These are phyloP conservation scores for Oropetium thomaeum DNA, from an alignment of 176 grass and related monocot species.

Conservation along the genomic window DNA sequence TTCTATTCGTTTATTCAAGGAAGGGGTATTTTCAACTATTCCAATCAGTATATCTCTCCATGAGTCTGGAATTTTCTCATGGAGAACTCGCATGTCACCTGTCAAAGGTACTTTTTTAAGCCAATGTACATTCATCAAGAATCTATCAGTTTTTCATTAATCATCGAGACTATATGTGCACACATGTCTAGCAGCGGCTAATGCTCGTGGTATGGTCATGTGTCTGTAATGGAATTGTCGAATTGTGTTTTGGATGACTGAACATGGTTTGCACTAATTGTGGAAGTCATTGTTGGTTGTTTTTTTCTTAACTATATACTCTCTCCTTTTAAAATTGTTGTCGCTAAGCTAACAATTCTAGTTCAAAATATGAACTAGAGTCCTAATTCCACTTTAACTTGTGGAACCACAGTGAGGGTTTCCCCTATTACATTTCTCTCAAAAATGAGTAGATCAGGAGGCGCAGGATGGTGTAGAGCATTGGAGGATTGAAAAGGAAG, in stretches of 20 bases:
- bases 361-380: too few species aligned
- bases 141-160: neutral
- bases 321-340: too few species aligned
- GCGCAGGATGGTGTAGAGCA: neutral
- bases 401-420: neutral
- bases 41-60: constrained; percentile 59
- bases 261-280: neutral
- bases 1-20: constrained; percentile 63
- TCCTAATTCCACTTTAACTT: too few species aligned
- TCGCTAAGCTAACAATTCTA: too few species aligned
- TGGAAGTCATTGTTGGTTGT: neutral
- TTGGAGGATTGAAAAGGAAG: neutral
- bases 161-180: neutral
- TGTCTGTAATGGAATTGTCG: neutral
- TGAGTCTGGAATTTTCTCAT: constrained; percentile 55
- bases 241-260: neutral
- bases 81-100: constrained; percentile 60
- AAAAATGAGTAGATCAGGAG: neutral
- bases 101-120: constrained; percentile 53
- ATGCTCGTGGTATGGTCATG: neutral
- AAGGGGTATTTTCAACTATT: constrained; percentile 74
- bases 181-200: neutral
- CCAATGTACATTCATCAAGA: constrained; percentile 16
- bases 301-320: too few species aligned
- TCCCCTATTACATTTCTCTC: neutral